Evolutionary conservation across 805 yeast species (phyloP).

Genomic region (Starmerella vitae): DNA sequence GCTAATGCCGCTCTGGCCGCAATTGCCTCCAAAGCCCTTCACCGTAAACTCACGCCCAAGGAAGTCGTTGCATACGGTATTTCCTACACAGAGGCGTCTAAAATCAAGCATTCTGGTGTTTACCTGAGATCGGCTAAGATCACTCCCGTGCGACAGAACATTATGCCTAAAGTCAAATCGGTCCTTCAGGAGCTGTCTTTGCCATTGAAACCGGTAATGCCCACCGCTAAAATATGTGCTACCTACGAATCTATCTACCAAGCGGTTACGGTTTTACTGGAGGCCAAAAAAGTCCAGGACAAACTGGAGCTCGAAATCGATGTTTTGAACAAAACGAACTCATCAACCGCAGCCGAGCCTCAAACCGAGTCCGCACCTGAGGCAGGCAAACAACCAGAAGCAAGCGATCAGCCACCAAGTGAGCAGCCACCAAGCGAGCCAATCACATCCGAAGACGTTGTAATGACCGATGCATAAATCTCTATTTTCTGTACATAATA

Average conservation of each 20-base stretch:
- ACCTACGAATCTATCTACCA: slow-evolving; percentile 64
- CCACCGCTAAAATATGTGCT: slow-evolving; percentile 63
- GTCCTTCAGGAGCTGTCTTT: slow-evolving; percentile 66
- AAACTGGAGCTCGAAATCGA: slow-evolving; percentile 68
- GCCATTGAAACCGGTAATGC: slow-evolving; percentile 74
- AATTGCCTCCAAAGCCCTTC: slow-evolving; percentile 26
- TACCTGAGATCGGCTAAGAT: slow-evolving; percentile 65
- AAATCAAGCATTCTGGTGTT: slow-evolving; percentile 52
- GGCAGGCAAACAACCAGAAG: too few species aligned
- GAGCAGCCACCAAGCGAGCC: too few species aligned
- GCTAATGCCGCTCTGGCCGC: slow-evolving; percentile 16
- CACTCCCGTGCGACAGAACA: slow-evolving; percentile 63
- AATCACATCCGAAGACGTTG: too few species aligned
- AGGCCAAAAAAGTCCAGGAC: slow-evolving; percentile 75
- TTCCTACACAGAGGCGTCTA: slow-evolving; percentile 37
- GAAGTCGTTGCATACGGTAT: slow-evolving; percentile 82
- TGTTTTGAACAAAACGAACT: slow-evolving; percentile 24
- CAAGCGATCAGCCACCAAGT: too few species aligned
- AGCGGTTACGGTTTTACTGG: slow-evolving; percentile 57
- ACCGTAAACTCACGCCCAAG: slow-evolving; percentile 49
- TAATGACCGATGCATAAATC: too few species aligned
- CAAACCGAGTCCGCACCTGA: too few species aligned
- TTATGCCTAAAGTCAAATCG: slow-evolving; percentile 47
- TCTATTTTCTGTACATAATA: too few species aligned
- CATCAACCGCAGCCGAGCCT: neutral